Evolutionary conservation across 306 rosid species (phyloP), one percentile per base, ranked within the genome.

Genomic region (Adenanthera pavonina): DNA sequence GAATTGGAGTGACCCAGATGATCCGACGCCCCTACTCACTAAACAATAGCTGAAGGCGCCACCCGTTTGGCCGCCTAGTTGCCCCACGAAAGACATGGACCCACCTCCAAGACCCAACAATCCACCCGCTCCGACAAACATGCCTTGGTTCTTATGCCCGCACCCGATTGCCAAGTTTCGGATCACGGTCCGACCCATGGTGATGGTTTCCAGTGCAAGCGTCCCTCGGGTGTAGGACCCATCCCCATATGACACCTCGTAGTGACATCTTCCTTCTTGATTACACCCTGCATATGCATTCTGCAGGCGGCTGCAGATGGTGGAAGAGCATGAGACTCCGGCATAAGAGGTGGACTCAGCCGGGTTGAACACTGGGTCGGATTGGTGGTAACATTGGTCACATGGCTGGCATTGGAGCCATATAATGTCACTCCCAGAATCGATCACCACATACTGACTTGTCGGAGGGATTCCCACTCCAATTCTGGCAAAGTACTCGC

Each of bases 401-500:
- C 98, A 94, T 13, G 98, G 98, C 64, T 90, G 88, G 62, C 98
- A 94, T 69, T 94, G 98, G 34, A 94, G 91, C 98, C 98, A 94
- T 0, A 94, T 91, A 6, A 94, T 85, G 61, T 94, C 98, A 13
- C 98, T 94, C 0, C 98, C 98, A 0, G 97, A 90, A 73, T 94
- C 98, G 8, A 94, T 88, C 2, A 92, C 98, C 77, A 94, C 75
- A 75, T 90, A 90, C 68, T 92, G 98, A 60, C 81, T 92, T 15
- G 84, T 91, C 0, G 97, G 81, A 30, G 98, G 98, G 82, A 94
- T 92, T 0, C 98, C 98, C 0, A 94, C 86, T 12, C 97, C 98
- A 25, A 94, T 91, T 80, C 97, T 81, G 0, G 92, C 87, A 10
- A 94, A 91, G 59, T 94, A 94, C 62, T 94, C 98, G 20, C 98